phyloP scores from a whole-genome alignment of 2,329 filamentous ascomycete species.

The Fusarium acutatum region DNA sequence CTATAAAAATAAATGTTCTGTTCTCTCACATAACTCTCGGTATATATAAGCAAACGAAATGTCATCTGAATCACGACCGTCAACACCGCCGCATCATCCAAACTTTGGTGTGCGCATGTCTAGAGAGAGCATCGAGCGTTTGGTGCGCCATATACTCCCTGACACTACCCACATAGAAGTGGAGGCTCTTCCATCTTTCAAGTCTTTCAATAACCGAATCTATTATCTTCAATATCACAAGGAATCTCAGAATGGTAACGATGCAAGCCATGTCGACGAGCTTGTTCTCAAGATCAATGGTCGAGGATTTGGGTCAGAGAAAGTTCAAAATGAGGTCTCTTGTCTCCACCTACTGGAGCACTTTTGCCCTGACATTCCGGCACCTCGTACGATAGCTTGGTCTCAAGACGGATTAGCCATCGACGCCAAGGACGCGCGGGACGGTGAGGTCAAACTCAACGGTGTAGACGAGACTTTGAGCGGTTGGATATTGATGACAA shows the following conservation, averaged over 20 bases:
- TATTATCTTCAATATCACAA: background rate
- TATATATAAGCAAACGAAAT: background rate
- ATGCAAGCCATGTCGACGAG: accelerated
- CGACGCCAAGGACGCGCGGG: accelerated
- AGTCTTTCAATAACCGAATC: constrained; percentile 13
- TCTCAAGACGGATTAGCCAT: background rate
- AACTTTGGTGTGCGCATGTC: background rate
- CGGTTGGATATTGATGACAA: constrained; percentile 11
- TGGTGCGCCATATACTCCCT: background rate
- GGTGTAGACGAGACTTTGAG: background rate
- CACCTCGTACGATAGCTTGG: background rate
- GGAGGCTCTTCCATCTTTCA: background rate
- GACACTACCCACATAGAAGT: accelerated
- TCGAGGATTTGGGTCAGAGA: background rate
- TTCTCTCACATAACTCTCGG: accelerated
- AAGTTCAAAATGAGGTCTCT: constrained; percentile 10
- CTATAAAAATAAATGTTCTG: accelerated
- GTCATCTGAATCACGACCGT: background rate
- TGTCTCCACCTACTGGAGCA: background rate
- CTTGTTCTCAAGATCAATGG: constrained; percentile 18
- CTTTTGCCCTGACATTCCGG: background rate
- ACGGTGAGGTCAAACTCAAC: accelerated
- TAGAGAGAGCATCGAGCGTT: background rate
- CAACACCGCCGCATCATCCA: background rate
- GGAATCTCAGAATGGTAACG: accelerated